Percentiles rank a stretch among this genome's conserved stretches.
These are phyloP conservation scores for Aspergillus sergii DNA, from an alignment of 2,329 filamentous ascomycete genomes.

Conservation along the genomic window DNA sequence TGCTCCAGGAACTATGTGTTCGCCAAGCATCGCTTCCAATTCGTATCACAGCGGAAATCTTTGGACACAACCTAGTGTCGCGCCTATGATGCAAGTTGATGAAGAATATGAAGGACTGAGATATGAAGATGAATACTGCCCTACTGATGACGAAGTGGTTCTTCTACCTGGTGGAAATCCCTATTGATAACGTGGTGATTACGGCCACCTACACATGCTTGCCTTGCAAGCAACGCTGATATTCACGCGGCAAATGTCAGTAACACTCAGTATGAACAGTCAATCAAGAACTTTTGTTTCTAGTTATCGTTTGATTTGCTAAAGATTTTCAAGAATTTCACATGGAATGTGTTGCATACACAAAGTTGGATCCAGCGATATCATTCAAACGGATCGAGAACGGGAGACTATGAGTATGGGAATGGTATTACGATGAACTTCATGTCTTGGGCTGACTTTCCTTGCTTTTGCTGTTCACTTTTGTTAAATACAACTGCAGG, in stretches of 20 bases:
- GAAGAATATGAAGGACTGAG: not conserved
- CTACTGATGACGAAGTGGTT: constrained; percentile 13
- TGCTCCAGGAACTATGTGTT: not conserved
- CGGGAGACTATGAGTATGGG: not conserved
- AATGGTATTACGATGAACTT: not conserved
- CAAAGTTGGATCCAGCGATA: not conserved
- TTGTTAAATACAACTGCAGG: not conserved
- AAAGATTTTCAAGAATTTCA: not conserved
- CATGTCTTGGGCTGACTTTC: not conserved
- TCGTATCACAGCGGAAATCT: not conserved
- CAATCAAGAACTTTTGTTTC: not conserved
- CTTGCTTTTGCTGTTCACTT: not conserved
- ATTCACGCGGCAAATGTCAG: not conserved
- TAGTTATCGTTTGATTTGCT: not conserved
- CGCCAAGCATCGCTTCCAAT: not conserved
- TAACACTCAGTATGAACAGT: not conserved
- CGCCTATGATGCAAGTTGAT: not conserved
- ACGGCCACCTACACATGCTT: not conserved
- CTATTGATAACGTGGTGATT: not conserved
- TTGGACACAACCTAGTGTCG: not conserved
- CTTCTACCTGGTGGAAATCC: not conserved
- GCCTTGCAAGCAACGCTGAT: not conserved
- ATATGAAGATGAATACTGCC: not conserved
- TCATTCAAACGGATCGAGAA: not conserved
- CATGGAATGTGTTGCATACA: not conserved